phyloP scores from a whole-genome alignment of 441 rosid genomes.

The Populus trichocarpa region DNA sequence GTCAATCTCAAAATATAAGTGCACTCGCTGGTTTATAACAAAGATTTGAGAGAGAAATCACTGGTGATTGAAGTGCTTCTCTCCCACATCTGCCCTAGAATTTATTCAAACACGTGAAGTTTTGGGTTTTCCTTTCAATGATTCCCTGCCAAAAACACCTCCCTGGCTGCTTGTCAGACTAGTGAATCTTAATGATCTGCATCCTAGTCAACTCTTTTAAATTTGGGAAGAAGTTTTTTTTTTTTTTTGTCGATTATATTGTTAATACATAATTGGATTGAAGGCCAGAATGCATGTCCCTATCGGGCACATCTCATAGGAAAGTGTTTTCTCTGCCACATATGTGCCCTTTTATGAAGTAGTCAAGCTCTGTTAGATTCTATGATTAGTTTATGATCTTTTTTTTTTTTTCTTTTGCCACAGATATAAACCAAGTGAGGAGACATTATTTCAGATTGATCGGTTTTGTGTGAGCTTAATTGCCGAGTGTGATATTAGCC shows the following conservation, averaged over 20 bases:
- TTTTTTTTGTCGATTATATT: background rate
- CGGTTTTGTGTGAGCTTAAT: conserved; percentile 75
- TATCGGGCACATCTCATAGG: background rate
- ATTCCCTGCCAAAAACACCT: background rate
- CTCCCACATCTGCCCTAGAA: background rate
- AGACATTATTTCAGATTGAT: conserved; percentile 85
- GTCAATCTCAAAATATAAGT: background rate
- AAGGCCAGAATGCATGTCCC: background rate
- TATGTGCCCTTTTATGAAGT: background rate
- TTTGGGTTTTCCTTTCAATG: background rate
- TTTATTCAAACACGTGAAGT: background rate
- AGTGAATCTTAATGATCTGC: background rate
- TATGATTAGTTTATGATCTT: conserved; percentile 19
- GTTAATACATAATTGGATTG: background rate
- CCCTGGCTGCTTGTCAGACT: background rate
- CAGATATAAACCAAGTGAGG: conserved; percentile 98
- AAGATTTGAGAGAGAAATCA: background rate
- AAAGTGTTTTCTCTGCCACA: conserved; percentile 3
- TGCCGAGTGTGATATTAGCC: conserved; percentile 69
- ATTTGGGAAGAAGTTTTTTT: background rate
- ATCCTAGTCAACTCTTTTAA: background rate
- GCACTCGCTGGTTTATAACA: background rate
- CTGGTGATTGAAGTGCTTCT: background rate
- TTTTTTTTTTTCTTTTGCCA: conserved; percentile 26
- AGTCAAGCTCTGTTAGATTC: background rate